Evolutionary conservation across 176 grass and related monocot species (phyloP).

Genomic region (Alloteropsis semialata): DNA sequence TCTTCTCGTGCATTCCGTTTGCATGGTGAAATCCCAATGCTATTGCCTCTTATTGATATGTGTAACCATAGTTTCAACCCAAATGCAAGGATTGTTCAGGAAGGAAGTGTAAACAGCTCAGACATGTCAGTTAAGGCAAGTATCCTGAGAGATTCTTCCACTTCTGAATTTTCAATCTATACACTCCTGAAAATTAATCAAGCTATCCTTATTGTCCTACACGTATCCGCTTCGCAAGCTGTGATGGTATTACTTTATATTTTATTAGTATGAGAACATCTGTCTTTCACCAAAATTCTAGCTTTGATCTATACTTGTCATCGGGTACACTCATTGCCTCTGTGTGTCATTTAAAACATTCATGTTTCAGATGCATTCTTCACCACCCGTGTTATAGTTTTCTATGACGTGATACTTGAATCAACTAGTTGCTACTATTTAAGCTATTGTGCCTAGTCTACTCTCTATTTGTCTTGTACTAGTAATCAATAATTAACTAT

Average conservation of each 20-base stretch:
- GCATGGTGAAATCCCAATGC: constrained; percentile 86
- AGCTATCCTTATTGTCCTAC: background rate
- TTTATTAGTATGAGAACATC: background rate
- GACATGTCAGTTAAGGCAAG: constrained; percentile 86
- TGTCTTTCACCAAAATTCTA: background rate
- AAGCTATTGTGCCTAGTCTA: background rate
- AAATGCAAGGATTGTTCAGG: constrained; percentile 85
- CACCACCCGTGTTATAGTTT: background rate
- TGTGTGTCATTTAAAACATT: background rate
- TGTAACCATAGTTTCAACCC: constrained; percentile 93
- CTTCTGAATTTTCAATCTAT: background rate
- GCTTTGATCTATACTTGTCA: background rate
- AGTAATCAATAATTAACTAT: background rate
- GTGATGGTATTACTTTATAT: background rate
- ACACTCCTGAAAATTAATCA: background rate
- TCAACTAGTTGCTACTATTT: background rate
- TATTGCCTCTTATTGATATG: constrained; percentile 96
- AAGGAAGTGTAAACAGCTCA: constrained; percentile 61
- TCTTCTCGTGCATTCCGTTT: constrained; percentile 91
- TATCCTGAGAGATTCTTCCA: background rate
- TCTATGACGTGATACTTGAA: background rate
- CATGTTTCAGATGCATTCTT: background rate
- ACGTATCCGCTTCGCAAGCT: background rate
- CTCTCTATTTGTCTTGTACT: background rate
- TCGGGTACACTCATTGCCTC: background rate